Evolutionary conservation across 805 yeast genomes (phyloP).

Genomic region (Metschnikowia henanensis): DNA sequence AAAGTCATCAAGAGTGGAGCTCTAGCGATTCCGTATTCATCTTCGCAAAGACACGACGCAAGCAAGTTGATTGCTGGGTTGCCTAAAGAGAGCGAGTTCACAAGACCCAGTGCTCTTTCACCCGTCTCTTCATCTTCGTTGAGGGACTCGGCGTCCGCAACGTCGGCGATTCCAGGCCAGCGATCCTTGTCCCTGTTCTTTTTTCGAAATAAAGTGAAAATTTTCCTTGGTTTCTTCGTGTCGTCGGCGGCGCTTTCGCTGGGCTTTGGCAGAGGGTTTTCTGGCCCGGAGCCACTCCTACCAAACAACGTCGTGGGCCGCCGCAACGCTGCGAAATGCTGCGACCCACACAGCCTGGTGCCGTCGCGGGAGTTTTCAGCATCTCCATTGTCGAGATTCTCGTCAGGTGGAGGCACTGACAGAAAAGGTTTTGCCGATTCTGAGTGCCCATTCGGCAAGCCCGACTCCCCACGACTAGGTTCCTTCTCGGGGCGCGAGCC

Average conservation of each 20-base stretch:
- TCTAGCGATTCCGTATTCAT: constrained; percentile 72
- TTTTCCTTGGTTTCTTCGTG: constrained; percentile 19
- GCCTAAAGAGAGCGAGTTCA: constrained; percentile 55
- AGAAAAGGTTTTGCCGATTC: constrained; percentile 2
- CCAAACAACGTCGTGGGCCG: constrained; percentile 14
- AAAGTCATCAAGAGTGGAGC: constrained; percentile 82
- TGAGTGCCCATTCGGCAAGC: not conserved
- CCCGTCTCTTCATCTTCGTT: constrained; percentile 32
- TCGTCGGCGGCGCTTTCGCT: constrained; percentile 19
- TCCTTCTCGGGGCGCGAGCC: constrained; percentile 1
- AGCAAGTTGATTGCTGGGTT: constrained; percentile 73
- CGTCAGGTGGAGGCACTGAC: constrained; percentile 6
- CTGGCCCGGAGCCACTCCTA: constrained; percentile 10
- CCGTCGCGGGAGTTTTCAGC: constrained; percentile 2
- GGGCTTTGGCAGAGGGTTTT: constrained; percentile 6
- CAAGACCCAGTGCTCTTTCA: constrained; percentile 35
- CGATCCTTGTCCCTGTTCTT: constrained; percentile 26
- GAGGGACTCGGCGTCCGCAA: constrained; percentile 16
- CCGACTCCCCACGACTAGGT: not conserved
- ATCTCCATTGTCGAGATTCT: constrained; percentile 2
- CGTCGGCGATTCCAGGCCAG: constrained; percentile 17
- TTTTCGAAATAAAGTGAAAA: constrained; percentile 27
- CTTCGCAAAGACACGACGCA: constrained; percentile 72
- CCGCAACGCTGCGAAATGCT: constrained; percentile 12
- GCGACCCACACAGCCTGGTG: constrained; percentile 9